These are phyloP conservation scores for Monosporozyma yasuniensis DNA, from an alignment of 805 yeast genomes.

Conservation along the genomic window DNA sequence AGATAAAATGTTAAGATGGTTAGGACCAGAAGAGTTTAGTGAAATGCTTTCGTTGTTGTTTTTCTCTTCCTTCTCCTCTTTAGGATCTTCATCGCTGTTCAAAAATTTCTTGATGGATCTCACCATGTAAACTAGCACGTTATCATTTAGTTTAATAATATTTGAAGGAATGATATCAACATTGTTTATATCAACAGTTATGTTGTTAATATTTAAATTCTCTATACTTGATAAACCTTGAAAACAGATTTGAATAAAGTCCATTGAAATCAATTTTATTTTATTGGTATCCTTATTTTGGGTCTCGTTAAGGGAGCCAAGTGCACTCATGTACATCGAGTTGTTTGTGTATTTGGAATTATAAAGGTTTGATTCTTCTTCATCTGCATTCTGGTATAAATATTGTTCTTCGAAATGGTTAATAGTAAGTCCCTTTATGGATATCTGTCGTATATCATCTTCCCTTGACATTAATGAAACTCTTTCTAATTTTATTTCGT, in stretches of 20 bases:
- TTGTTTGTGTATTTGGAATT: slow-evolving; percentile 61
- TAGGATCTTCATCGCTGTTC: not conserved
- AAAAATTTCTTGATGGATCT: slow-evolving; percentile 3
- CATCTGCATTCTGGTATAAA: slow-evolving; percentile 24
- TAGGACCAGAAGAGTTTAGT: not conserved
- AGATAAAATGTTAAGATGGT: slow-evolving; percentile 1
- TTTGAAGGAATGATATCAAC: slow-evolving; percentile 26
- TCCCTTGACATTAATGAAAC: slow-evolving; percentile 5
- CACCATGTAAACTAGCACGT: slow-evolving; percentile 5
- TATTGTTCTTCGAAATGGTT: not conserved
- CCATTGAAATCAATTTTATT: slow-evolving; percentile 20
- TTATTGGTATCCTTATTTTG: slow-evolving; percentile 1
- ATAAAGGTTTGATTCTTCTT: slow-evolving; percentile 39
- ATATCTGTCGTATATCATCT: slow-evolving; percentile 4
- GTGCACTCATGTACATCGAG: slow-evolving; percentile 76
- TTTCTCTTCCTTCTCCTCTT: not conserved
- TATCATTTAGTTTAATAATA: slow-evolving; percentile 8
- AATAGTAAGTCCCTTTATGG: not conserved
- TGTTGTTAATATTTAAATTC: slow-evolving; percentile 25
- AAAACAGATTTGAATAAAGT: slow-evolving; percentile 35
- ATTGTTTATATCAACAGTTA: slow-evolving; percentile 32
- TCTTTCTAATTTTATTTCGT: slow-evolving; percentile 30
- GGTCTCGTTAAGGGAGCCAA: slow-evolving; percentile 30
- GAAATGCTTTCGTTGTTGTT: too few species aligned
- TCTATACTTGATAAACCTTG: slow-evolving; percentile 36